Base-by-base conservation (phyloP, 331 rosid species). In the Rosa hybrid region DNA sequence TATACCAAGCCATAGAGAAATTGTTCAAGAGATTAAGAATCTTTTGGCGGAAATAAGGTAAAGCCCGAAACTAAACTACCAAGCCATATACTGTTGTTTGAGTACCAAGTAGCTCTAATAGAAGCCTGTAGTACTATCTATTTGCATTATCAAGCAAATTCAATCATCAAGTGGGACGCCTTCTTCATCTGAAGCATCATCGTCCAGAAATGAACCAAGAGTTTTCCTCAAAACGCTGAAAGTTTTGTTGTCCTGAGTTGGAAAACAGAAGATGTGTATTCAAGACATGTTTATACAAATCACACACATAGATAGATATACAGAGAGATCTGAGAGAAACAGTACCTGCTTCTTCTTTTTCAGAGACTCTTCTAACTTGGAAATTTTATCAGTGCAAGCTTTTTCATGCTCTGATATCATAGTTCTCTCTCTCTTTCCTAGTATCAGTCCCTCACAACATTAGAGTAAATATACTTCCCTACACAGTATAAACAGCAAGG, bases 171-270 rank as follows among this genome's bases (percentile, higher is more conserved):
- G 90, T 42, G 88, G 92, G 89, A 90, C 89, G 60, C 65, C 34
- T 59, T 91, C 98, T 70, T 93, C 99, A 59, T 95, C 97, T 1
- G 97, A 95, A 48, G 86, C 86, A 78, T 85, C 86, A 83, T 85
- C 77, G 25, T 89, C 97, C 76, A 93, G 86, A 87, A 95, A 89
- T 14, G 98, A 86, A 45, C 98, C 99, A 11, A 95, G 91, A 54
- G 95, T 90, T 85, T 95, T 95, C 85, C 93, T 90, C 84, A 93
- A 77, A 81, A 90, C 78, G 85, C 92, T 95, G 91, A 91, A 95
- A 82, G 98, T 91, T 80, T 84, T 95, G 77, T 91, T 94, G 25
- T 91, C 98, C 97, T 95, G 90, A 63, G 77, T 73, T 64, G 38
- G 78, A 68, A 63, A 76, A 77, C 60, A 38, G 46, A 44, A 49